phyloP scores from a whole-genome alignment of 2,329 filamentous ascomycete genomes.

The Monosporascus sp. region DNA sequence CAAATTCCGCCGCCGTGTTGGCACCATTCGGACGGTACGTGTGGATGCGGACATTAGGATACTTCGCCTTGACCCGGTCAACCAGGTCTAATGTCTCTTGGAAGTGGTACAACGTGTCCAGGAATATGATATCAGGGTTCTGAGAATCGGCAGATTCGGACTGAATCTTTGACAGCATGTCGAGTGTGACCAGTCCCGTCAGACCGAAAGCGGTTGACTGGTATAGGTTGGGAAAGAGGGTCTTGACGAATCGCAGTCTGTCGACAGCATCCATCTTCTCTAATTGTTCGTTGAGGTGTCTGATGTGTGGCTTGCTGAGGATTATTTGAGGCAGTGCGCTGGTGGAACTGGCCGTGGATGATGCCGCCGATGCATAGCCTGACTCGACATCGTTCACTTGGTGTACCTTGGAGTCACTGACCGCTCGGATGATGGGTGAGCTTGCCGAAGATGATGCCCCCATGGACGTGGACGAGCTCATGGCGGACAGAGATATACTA shows the following conservation, averaged over 20 bases:
- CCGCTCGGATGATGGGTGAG: slow-evolving; percentile 8
- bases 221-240: slow-evolving; percentile 83
- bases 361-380: slow-evolving; percentile 68
- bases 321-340: slow-evolving; percentile 67
- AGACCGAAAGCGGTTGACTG: slow-evolving; percentile 81
- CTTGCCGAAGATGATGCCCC: slow-evolving; percentile 36
- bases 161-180: slow-evolving; percentile 76
- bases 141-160: slow-evolving; percentile 54
- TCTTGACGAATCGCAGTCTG: slow-evolving; percentile 86
- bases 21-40: slow-evolving; percentile 81
- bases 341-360: slow-evolving; percentile 56
- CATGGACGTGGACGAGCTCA: slow-evolving; percentile 17
- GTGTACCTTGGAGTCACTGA: slow-evolving; percentile 33
- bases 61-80: slow-evolving; percentile 67
- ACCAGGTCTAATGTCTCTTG: slow-evolving; percentile 69
- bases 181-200: slow-evolving; percentile 74
- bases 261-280: slow-evolving; percentile 85
- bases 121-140: slow-evolving; percentile 66
- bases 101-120: slow-evolving; percentile 82
- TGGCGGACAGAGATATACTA: slow-evolving; percentile 5
- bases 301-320: slow-evolving; percentile 82
- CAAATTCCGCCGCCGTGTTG: slow-evolving; percentile 70
- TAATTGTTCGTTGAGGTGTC: slow-evolving; percentile 85
- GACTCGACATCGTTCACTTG: slow-evolving; percentile 58
- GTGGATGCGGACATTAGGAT: slow-evolving; percentile 76